These are phyloP conservation scores for Trypanosoma congolense DNA, from an alignment of 208 protist genomes.

Conservation along the genomic window DNA sequence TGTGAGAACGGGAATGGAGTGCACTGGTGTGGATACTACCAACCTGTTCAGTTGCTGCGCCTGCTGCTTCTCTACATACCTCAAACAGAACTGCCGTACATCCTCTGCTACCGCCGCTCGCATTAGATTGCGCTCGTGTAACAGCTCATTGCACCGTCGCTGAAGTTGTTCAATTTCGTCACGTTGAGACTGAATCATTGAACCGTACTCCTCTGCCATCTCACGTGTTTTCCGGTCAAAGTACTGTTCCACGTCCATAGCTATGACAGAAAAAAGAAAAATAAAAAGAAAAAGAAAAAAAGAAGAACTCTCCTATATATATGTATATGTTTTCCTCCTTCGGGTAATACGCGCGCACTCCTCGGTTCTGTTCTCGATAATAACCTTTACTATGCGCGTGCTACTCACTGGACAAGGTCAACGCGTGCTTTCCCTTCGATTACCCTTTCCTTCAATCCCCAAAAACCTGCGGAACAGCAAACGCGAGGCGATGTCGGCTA, in stretches of 20 bases:
- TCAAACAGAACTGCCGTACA: constrained; percentile 56
- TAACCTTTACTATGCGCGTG: too few species aligned
- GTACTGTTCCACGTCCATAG: constrained; percentile 58
- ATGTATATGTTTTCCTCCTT: too few species aligned
- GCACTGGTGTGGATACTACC: constrained; percentile 2
- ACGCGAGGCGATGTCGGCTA: too few species aligned
- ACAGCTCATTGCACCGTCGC: constrained; percentile 52
- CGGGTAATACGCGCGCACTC: too few species aligned
- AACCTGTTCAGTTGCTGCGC: constrained; percentile 18
- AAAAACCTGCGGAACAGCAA: too few species aligned
- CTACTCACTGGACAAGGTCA: too few species aligned
- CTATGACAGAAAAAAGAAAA: neutral
- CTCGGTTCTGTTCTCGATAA: too few species aligned
- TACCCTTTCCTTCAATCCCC: too few species aligned
- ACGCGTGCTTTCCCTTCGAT: too few species aligned
- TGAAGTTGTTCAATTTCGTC: constrained; percentile 66
- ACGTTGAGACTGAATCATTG: constrained; percentile 48
- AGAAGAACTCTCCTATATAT: too few species aligned
- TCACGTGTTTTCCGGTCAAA: constrained; percentile 39
- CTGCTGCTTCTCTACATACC: constrained; percentile 40
- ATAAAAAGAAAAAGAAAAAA: too few species aligned
- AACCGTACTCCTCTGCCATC: constrained; percentile 51
- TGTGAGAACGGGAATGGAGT: constrained; percentile 39
- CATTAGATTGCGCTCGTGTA: constrained; percentile 62
- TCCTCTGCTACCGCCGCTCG: constrained; percentile 60